Base-by-base conservation (phyloP, 371 early-diverging fungal species). In the Actinomortierella wolfii region DNA sequence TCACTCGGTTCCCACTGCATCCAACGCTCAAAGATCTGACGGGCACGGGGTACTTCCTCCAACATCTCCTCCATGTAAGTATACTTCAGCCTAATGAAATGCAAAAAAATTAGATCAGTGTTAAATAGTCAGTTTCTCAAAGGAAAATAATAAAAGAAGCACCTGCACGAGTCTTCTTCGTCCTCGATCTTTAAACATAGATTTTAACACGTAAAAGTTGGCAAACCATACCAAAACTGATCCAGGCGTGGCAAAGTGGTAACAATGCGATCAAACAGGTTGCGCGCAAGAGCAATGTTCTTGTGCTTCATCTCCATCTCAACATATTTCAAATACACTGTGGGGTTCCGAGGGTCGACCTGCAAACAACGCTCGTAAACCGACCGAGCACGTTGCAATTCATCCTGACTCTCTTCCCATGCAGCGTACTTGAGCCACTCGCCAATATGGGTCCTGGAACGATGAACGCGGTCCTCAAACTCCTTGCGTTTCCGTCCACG, bases 301-400 rank as follows among this genome's bases (percentile, higher is more conserved):
- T 89, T 85, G 82, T 94, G 90, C 79, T 94, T 94, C 89, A 97
- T 93, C 76, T 99, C 99, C 94, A 98, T 89, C 68, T 98, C 98
- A 14, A 92, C 86, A 78, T 98, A 99, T 70, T 93, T 89, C 54
- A 96, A 69, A 86, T 94, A 97, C n/a, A 97, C 68, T 6, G 91
- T 88, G 44, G 89, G 84, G 74, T 93, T 96, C 39, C 91, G 83
- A 55, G 84, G 84, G 61, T 99, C 97, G 3, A 93, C 84, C 53
- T 96, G 95, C 29, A 99, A 69, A 0, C 95, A 94, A 39, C 99
- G 91, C 64, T 97, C 97, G 73, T 86, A 95, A 17, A 98, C 83
- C 11, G 94, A 93, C 51, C 98, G 88, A 1, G 97, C 92, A n/a
- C 97, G 81, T 26, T 88, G 88, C 8, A 92, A 77, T 66, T 97